Conservation (phyloP, 805 yeast species). For the Grigorovia humatica region DNA sequence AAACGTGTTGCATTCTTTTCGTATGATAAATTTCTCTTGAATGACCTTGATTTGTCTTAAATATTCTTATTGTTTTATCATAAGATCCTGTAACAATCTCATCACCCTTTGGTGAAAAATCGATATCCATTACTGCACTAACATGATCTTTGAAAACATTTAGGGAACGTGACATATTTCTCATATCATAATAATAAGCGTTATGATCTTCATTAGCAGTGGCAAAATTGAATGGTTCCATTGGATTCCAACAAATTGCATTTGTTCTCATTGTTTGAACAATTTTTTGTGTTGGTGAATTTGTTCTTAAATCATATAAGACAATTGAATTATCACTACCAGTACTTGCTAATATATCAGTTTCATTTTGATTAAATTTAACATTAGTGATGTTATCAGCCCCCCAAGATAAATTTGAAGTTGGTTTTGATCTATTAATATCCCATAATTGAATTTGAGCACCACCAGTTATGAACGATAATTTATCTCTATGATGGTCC, state of each 20-base stretch:
- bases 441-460: slow-evolving; percentile 91
- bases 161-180: slow-evolving; percentile 70
- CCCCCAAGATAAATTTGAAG: slow-evolving; percentile 85
- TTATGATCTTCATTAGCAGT: slow-evolving; percentile 93
- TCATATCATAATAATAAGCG: slow-evolving; percentile 91
- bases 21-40: slow-evolving; percentile 94
- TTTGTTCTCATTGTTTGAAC: slow-evolving; percentile 76
- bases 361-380: slow-evolving; percentile 81
- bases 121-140: slow-evolving; percentile 88
- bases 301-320: slow-evolving; percentile 81
- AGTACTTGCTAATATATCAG: slow-evolving; percentile 77
- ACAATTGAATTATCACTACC: slow-evolving; percentile 88
- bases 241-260: slow-evolving; percentile 90
- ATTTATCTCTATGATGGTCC: slow-evolving; percentile 74
- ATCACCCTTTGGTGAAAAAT: slow-evolving; percentile 94
- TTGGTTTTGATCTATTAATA: slow-evolving; percentile 62
- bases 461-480: slow-evolving; percentile 85
- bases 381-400: slow-evolving; percentile 82
- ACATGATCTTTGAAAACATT: slow-evolving; percentile 93
- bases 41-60: slow-evolving; percentile 69
- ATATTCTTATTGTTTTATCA: slow-evolving; percentile 85
- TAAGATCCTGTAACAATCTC: slow-evolving; percentile 92
- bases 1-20: slow-evolving; percentile 93
- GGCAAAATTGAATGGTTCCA: slow-evolving; percentile 92
- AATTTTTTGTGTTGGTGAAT: slow-evolving; percentile 85